phyloP scores from a whole-genome alignment of 352 stramenopile genomes.

The Thalassiosira livingstoniorum region DNA sequence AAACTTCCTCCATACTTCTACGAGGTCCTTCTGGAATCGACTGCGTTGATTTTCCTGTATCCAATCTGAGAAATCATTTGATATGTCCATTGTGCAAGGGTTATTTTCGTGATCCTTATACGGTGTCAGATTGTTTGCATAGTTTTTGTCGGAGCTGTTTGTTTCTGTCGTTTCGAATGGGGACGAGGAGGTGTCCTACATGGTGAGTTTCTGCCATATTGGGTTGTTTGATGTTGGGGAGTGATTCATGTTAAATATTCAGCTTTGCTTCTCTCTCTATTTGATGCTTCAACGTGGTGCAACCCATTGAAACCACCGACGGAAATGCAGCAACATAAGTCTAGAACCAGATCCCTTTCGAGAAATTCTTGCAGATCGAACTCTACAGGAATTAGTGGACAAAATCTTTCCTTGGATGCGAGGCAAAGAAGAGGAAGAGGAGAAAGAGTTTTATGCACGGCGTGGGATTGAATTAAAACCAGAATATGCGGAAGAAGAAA shows the following conservation, averaged over 20 bases:
- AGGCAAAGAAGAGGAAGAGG: constrained; percentile 54
- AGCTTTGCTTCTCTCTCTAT: too few species aligned
- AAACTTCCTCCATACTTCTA: neutral
- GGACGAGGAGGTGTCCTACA: constrained; percentile 59
- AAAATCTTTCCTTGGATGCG: constrained; percentile 70
- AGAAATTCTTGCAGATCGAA: constrained; percentile 62
- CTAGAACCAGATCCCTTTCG: constrained; percentile 59
- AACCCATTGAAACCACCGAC: too few species aligned
- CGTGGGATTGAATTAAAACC: constrained; percentile 61
- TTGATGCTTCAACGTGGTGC: too few species aligned
- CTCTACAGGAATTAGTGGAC: constrained; percentile 69
- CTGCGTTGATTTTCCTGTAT: constrained; percentile 55
- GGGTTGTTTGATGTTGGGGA: too few species aligned
- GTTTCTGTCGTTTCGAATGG: constrained; percentile 52
- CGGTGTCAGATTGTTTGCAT: constrained; percentile 78
- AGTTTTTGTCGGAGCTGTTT: constrained; percentile 81
- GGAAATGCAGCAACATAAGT: constrained; percentile 39
- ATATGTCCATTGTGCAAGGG: constrained; percentile 72
- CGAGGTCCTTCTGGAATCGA: neutral
- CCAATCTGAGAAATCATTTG: constrained; percentile 58
- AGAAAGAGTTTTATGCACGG: constrained; percentile 62
- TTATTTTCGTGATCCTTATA: constrained; percentile 76
- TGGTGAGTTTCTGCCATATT: constrained; percentile 51
- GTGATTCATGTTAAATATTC: too few species aligned
- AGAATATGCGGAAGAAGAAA: constrained; percentile 39